Base-by-base conservation (phyloP, 2,329 filamentous ascomycete genomes). In the Ophiognomonia clavigignenti-juglandacearum region DNA sequence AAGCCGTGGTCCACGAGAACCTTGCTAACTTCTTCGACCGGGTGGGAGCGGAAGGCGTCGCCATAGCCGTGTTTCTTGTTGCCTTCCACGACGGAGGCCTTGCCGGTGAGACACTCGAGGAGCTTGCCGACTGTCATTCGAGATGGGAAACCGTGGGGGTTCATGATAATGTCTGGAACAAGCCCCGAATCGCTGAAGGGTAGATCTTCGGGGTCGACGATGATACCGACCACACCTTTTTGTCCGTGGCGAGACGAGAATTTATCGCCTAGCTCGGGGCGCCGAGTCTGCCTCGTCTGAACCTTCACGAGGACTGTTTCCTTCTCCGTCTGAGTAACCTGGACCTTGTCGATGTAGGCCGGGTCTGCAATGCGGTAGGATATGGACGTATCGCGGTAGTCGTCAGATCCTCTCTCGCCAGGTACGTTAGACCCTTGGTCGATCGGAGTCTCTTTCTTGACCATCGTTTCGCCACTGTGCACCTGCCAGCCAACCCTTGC, bases 51-150 rank as follows among this genome's bases (percentile, higher is more conserved):
- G 90, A 98, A 66, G 69, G 90, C 59, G 79, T 98, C 78, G 39
- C 78, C 78, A 50, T 78, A 82, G 22, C 95, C 93, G 64, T 96
- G 96, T 59, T 95, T 86, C 52, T 89, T 84, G 7, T 85, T 83
- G 4, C 93, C 93, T 50, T 85, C 80, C 4, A 98, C 68, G 2
- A 98, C 83, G 11, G 91, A 89, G 0, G 93, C 93, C 68, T 98
- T 98, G 54, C 93, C 93, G 0, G 91, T 89, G 14, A 98, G 76
- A 37, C 96, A 87, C 64, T 98, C 93, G 42, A 98, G 80, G 74
- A 98, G 86, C 68, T 98, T 98, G 26, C 93, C 93, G 53, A 98
- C 93, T 45, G 93, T 98, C 93, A 98, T 98, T 66, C 93, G 93
- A 26, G 92, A 97, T 2, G 93, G 93, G 77, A 98, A 98, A 83